These are phyloP conservation scores for Albatrellus ellisii DNA, from an alignment of 768 basidiomycete genomes.

Conservation along the genomic window DNA sequence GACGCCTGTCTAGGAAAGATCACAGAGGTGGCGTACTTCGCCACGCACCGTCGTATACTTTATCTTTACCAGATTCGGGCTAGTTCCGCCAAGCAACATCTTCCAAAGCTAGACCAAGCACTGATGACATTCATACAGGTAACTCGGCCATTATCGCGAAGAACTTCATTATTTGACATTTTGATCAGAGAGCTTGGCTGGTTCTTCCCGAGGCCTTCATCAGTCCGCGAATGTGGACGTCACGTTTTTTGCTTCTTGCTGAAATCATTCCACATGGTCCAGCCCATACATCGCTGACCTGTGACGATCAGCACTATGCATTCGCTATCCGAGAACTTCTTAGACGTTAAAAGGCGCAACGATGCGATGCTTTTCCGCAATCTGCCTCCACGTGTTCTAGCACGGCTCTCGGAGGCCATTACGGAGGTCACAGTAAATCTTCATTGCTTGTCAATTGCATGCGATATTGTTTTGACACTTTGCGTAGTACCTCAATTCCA, in stretches of 20 bases:
- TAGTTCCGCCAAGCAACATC: constrained; percentile 40
- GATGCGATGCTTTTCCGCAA: constrained; percentile 69
- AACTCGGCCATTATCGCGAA: too few species aligned
- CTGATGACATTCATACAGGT: constrained; percentile 54
- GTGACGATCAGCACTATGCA: too few species aligned
- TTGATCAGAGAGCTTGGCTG: constrained; percentile 49
- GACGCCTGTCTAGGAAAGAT: constrained; percentile 61
- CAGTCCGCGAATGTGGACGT: constrained; percentile 55
- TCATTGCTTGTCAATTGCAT: neutral
- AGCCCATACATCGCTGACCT: too few species aligned
- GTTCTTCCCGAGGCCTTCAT: constrained; percentile 63
- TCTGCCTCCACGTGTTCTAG: constrained; percentile 46
- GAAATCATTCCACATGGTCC: constrained; percentile 34
- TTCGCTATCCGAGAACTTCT: constrained; percentile 47
- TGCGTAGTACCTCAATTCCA: constrained; percentile 60
- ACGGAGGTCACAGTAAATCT: constrained; percentile 32
- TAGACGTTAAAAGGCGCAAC: constrained; percentile 65
- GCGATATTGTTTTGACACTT: neutral
- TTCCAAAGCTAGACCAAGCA: constrained; percentile 37
- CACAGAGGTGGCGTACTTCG: constrained; percentile 35
- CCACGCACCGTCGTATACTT: too few species aligned
- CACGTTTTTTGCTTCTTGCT: constrained; percentile 33
- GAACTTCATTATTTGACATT: too few species aligned
- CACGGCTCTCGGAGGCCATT: constrained; percentile 48
- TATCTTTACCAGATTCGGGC: constrained; percentile 51